Evolutionary conservation across 441 rosid genomes (phyloP), one percentile per base, ranked within the genome.

Genomic region (Croton laevigatus): DNA sequence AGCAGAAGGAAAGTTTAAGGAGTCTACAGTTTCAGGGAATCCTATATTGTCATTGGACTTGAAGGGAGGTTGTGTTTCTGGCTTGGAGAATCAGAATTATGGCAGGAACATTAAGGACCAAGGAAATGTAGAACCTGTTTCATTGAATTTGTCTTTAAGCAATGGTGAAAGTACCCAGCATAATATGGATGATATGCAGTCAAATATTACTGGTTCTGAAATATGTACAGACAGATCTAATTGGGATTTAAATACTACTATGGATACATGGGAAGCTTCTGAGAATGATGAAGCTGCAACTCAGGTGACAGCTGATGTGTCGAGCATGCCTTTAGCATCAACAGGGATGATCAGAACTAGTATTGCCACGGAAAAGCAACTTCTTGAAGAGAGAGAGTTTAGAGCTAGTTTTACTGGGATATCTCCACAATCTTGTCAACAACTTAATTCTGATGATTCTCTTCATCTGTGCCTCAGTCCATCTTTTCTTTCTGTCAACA

Each of bases 211-310:
- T 42, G 75, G 69, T 69, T 61, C 75, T 62, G 65, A 68, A 75
- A 62, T 59, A 59, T 70, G 46, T 34, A 64, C 83, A 55, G 84
- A 80, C 71, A 83, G 96, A 83, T 82, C 88, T 60, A 89, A 85
- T 44, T 94, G 94, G 97, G 97, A 94, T 75, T 82, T 91, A 81
- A 94, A 91, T 81, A 90, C 87, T 23, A 86, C 94, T 68, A 86
- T 89, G 94, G 97, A 94, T 87, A 78, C 82, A 61, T 91, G 96
- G 97, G 90, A 82, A 76, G 89, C 76, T 75, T 57, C 80, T 79
- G 64, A 48, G 44, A 74, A 70, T 65, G 83, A 77, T 73, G 76
- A 23, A 37, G 73, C 74, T 72, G 73, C 67, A 51, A 75, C 71
- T 76, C 65, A 75, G 70, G 74, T 42, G 48, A 70, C 85, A 55